Percentiles rank a stretch among this genome's conserved stretches.
Evolutionary conservation across 2,329 filamentous ascomycete genomes (phyloP).

Genomic region (Fusarium humuli): DNA sequence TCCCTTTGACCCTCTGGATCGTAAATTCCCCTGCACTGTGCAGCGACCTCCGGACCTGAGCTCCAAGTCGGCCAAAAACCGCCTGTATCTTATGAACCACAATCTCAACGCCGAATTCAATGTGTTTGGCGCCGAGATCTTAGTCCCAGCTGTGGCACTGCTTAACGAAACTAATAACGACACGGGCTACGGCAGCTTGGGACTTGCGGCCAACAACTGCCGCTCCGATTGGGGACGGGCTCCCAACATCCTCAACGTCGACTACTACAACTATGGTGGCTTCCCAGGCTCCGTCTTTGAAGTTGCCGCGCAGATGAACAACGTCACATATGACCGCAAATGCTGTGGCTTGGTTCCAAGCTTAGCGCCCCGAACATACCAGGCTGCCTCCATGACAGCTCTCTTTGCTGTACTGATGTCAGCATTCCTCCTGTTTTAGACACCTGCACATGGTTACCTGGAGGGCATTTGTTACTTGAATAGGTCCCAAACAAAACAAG

Average conservation of each 20-base stretch:
- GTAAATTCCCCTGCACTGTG: slow-evolving; percentile 78
- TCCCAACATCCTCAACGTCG: slow-evolving; percentile 84
- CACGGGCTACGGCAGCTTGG: slow-evolving; percentile 74
- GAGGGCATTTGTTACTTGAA: slow-evolving; percentile 2
- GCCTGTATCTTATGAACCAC: slow-evolving; percentile 88
- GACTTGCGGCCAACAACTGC: slow-evolving; percentile 73
- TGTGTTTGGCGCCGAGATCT: slow-evolving; percentile 70
- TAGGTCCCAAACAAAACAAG: slow-evolving; percentile 22
- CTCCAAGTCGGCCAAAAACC: slow-evolving; percentile 64
- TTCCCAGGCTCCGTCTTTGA: slow-evolving; percentile 79
- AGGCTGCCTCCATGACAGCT: slow-evolving; percentile 34
- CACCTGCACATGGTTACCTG: neutral
- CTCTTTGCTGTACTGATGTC: slow-evolving; percentile 40
- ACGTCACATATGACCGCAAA: slow-evolving; percentile 72
- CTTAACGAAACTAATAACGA: slow-evolving; percentile 79
- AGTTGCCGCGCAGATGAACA: slow-evolving; percentile 76
- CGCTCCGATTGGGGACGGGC: slow-evolving; percentile 70
- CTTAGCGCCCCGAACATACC: slow-evolving; percentile 46
- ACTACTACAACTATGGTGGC: slow-evolving; percentile 82
- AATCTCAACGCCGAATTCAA: slow-evolving; percentile 86
- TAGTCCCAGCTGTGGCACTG: slow-evolving; percentile 77
- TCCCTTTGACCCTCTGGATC: slow-evolving; percentile 77
- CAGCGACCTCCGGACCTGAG: slow-evolving; percentile 79
- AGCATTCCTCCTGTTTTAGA: slow-evolving; percentile 38
- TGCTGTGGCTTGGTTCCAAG: slow-evolving; percentile 64